Evolutionary conservation across 2,329 filamentous ascomycete genomes (phyloP).

Genomic region (Paecilomyces niveus): DNA sequence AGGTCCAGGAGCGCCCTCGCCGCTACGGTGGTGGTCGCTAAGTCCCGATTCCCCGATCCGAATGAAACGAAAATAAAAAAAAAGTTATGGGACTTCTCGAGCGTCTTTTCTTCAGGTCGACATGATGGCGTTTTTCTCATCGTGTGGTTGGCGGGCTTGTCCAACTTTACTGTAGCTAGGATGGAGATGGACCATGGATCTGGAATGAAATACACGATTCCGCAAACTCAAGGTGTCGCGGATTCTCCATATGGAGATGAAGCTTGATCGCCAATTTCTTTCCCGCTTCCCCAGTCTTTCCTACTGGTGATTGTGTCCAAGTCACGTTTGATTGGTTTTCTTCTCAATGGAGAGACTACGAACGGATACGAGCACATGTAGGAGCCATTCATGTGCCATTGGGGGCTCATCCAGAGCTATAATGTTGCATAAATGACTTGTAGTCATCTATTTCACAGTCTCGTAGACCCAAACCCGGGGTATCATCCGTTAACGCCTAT

Average conservation of each 20-base stretch:
- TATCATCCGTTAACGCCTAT: conserved; percentile 12
- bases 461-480: conserved; percentile 12
- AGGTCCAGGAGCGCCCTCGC: conserved; percentile 73
- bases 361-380: neutral
- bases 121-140: conserved; percentile 16
- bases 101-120: neutral
- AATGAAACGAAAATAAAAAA: conserved; percentile 11
- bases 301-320: neutral
- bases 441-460: conserved; percentile 7
- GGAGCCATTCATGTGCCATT: neutral
- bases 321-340: neutral
- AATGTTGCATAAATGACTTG: neutral
- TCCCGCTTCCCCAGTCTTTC: conserved; percentile 16
- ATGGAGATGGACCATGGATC: conserved; percentile 20
- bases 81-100: conserved; percentile 4
- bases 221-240: conserved; percentile 73
- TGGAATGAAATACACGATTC: conserved; percentile 35
- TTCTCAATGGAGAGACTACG: neutral
- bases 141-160: conserved; percentile 20
- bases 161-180: conserved; percentile 21
- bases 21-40: conserved; percentile 51
- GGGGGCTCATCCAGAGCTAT: neutral
- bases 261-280: conserved; percentile 81
- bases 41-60: neutral
- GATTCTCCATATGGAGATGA: conserved; percentile 68